Evolutionary conservation across 768 basidiomycete genomes (phyloP), one percentile per base, ranked within the genome.

Genomic region (Podaxis rugospora): DNA sequence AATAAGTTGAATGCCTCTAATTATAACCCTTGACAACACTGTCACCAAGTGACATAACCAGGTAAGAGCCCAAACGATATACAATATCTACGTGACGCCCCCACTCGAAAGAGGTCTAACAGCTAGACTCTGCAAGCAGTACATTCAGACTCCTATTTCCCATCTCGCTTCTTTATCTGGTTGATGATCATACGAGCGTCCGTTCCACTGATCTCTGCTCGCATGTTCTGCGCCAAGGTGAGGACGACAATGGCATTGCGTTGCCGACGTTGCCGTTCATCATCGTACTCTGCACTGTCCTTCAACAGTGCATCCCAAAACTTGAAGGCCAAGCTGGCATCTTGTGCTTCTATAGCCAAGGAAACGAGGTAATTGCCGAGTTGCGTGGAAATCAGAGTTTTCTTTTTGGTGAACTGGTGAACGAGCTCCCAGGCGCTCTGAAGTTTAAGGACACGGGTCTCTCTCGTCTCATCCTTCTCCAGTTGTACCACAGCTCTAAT

Each of bases 261-360:
- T 64, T 78, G 67, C 37, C 55, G 57, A 27, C 55, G 62, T 64
- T 87, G 85, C 66, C 79, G 76, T 18, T 18, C 28, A 67, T 87
- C 84, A 4, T 68, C 64, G 82, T 82, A 83, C 58, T 81, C 74
- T 5, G 78, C 72, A 68, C 73, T 79, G 27, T 69, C 68, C 61
- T 68, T 73, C 11, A 89, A 53, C 61, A 88, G 69, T 52, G 70
- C 64, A 51, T 69, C 65, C 88, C 88, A 90, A 69, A 89, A 88
- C 49, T 72, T 71, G 73, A 77, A 87, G 1, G 86, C 89, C 72
- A 85, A 70, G 62, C 65, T 61, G 0, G 84, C 78, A 50, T 84
- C 78, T 18, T 78, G 71, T 36, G 78, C 75, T 42, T 72, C 72
- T 59, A 90, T 69, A n/a, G 84, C 78, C 6, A 77, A 76, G 13